Base-by-base conservation (phyloP, 495 filamentous ascomycete species). In the Aspergillus cavernicola region DNA sequence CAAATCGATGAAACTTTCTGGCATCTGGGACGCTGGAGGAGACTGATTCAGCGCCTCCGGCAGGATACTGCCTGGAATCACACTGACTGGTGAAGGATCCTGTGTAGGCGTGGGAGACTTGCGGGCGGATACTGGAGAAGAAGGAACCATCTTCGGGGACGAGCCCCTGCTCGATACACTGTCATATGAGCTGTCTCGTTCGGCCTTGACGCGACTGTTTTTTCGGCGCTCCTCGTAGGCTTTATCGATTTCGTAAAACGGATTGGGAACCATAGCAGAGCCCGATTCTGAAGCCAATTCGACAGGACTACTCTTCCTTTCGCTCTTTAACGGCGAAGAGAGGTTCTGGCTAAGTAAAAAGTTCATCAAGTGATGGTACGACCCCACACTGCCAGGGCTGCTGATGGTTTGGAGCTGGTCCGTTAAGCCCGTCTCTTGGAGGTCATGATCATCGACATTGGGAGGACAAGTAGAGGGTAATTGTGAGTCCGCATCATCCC, bases 1-100 rank as follows among this genome's bases (percentile, higher is more conserved):
- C 19, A 79, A 57, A 44, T 79, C 76, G 9, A 80, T 60, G 15
- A 77, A 42, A 10, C 31, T 26, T 20, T 58, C 60, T 2, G 67
- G 68, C 9, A 38, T 47, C 46, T 69, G 64, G 2, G 68, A 65
- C 50, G 32, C 51, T 48, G 39, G 52, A 54, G 23, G 39, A 32
- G 22, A 16, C n/a, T 24, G 53, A 3, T 36, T 23, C 20, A 22
- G 15, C 6, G 13, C 11, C 10, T 31, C 20, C 23, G 13, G 38
- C 16, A 19, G 15, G 18, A 48, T 22, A 11, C 47, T 57, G 5
- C 50, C 56, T 12, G 56, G 45, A 4, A 56, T 43, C 32, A 50
- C 31, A 28, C 52, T 58, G 35, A 61, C 29, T 9, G 26, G 38
- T 10, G 35, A 57, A 42, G 48, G 38, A 5, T 43, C 45, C 43